Evolutionary conservation across 495 filamentous ascomycete species (phyloP).

Genomic region (Hyaloscypha variabilis): DNA sequence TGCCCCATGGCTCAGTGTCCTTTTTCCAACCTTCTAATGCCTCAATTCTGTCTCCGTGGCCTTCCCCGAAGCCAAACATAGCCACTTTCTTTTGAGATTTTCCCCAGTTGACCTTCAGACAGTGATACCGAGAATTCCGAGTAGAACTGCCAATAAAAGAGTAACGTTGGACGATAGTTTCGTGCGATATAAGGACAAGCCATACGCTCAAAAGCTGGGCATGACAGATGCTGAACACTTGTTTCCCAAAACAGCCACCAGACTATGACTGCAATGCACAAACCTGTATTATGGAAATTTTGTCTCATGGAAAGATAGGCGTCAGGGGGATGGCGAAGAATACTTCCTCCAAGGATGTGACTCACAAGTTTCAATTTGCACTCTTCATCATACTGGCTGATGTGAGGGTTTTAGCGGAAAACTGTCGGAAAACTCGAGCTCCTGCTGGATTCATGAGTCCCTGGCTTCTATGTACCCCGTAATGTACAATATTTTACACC

Average conservation of each 20-base stretch:
- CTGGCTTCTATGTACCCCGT: constrained; percentile 7
- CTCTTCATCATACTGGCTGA: neutral
- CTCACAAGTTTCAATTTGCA: neutral
- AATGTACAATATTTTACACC: constrained; percentile 32
- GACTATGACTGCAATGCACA: neutral
- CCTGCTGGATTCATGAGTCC: neutral
- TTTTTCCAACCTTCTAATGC: no score
- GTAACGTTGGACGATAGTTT: neutral
- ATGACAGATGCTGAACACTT: neutral
- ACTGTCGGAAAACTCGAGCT: neutral
- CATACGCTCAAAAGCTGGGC: neutral
- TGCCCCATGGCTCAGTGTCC: no score
- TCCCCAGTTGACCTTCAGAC: no score
- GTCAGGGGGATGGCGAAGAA: neutral
- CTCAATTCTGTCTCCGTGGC: no score
- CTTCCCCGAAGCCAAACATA: no score
- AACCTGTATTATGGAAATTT: neutral
- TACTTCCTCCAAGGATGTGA: neutral
- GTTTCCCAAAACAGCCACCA: neutral
- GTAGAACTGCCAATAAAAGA: neutral
- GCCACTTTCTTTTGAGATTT: no score
- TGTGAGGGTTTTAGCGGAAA: neutral
- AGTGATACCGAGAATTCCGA: no score
- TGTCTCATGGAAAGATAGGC: neutral
- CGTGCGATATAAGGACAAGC: neutral